Evolutionary conservation across 129 eudicot genomes (phyloP), one percentile per base, ranked within the genome.

Genomic region (Dittrichia graveolens): DNA sequence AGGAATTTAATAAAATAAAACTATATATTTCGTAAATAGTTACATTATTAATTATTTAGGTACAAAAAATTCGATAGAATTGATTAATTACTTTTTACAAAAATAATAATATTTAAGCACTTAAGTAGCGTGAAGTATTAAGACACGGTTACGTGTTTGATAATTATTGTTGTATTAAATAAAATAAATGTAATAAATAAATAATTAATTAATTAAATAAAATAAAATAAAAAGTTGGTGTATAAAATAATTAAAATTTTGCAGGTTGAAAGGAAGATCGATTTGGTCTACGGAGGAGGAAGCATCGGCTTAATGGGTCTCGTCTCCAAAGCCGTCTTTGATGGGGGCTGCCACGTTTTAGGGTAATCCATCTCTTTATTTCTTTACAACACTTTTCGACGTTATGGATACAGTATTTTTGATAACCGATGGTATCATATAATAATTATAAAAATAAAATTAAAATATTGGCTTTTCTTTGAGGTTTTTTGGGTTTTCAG

Each of bases 301-400:
- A 86, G 97, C 76, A 80, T 91, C 66, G 92, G 91, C 8, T 81
- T 89, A 76, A 89, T 89, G 96, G 96, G 96, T 12, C 80, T 84
- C 7, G 84, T 89, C 72, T 89, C 96, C 6, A 88, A 80, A 81
- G 88, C 97, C 69, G 97, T 86, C 12, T 85, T 82, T 69, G 83
- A 91, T 73, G 97, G 97, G 46, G 97, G 97, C 24, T 85, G 96
- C 72, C 97, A 91, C 75, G 97, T 91, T 50, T 74, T 91, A 77
- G 97, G 97, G 97, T 91, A 75, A 54, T 10, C 40, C 49, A 10
- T n/a, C 45, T 35, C 5, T 54, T 2, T 37, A 5, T 10, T 13
- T 69, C 2, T 65, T 14, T 55, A 34, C 5, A 12, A 40, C 8
- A 9, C n/a, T 7, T n/a, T n/a, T n/a, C n/a, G n/a, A n/a, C n/a